Base-by-base conservation (phyloP, 306 rosid genomes). In the Urtica urens region DNA sequence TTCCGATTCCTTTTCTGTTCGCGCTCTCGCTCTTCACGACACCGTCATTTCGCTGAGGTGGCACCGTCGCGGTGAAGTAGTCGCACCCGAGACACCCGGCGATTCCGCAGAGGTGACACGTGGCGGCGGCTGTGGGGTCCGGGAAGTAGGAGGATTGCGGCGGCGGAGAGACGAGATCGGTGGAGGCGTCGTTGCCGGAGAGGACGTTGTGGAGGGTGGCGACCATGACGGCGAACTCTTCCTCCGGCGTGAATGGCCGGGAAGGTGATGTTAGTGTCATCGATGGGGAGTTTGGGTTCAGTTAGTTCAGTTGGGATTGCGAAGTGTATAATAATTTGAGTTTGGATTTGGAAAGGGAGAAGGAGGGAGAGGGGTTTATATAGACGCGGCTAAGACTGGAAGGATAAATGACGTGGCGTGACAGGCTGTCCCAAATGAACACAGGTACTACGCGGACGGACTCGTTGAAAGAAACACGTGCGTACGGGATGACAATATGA, bases 201-300 rank as follows among this genome's bases (percentile, higher is more conserved):
- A 82, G 56, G 14, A 90, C 94, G 64, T 81, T 76, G 30, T 83
- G 74, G 39, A 90, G 85, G 14, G 96, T 55, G 37, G 73, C 46
- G 52, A 90, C 96, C 23, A 85, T 90, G 53, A 82, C 70, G 18
- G 93, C 62, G 59, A 59, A 44, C 38, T 90, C 99, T 33, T 90
- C 81, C 0, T 82, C 94, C 10, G 51, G 21, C 17, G 87, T 56
- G 59, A 90, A 74, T 13, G 69, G 51, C 52, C 23, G 27, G 10
- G 58, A 33, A 0, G 38, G 53, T 0, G 20, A 33, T 4, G 15
- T 18, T 1, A 43, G 9, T 4, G 23, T 17, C 14, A 47, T 11
- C 14, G 66, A 14, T 14, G 11, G 15, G 40, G 53, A 13, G 0
- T n/a, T 35, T 46, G 7, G 8, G 17, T 27, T 5, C 10, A 15